These are phyloP conservation scores for Tetracentron sinense DNA, from an alignment of 164 flowering plant species.

Conservation along the genomic window DNA sequence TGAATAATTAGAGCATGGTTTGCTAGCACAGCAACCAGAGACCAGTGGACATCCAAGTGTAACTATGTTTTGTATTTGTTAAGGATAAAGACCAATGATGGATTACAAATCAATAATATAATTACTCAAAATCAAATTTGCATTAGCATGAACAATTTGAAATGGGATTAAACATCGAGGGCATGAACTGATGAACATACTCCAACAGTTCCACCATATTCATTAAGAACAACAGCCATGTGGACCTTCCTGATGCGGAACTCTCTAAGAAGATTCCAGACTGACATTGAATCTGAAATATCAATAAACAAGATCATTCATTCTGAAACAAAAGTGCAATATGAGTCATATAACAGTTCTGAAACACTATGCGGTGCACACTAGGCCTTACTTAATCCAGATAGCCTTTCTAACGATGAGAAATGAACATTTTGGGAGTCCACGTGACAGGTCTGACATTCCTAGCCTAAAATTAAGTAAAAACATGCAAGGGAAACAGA, in stretches of 20 bases:
- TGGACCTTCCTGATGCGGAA: slow-evolving; percentile 98
- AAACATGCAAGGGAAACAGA: not conserved
- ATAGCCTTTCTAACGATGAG: not conserved
- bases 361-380: not conserved
- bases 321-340: not conserved
- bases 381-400: not conserved
- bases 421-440: not conserved
- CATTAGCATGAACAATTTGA: slow-evolving; percentile 2
- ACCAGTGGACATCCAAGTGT: not conserved
- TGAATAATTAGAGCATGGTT: not conserved
- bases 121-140: not conserved
- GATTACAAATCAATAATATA: too few relatives aligned
- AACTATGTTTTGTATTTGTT: not conserved
- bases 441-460: not conserved
- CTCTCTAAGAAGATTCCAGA: slow-evolving; percentile 96
- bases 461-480: not conserved
- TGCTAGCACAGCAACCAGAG: not conserved
- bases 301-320: not conserved
- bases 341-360: not conserved
- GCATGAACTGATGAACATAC: slow-evolving; percentile 62
- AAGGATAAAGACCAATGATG: not conserved
- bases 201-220: slow-evolving; percentile 98
- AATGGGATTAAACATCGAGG: slow-evolving; percentile 5
- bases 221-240: slow-evolving; percentile 99
- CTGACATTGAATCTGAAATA: slow-evolving; percentile 95